A percentile compares a stretch with the other conserved stretches of the same genome.
Conservation (phyloP, 176 grass and related monocot genomes). For the Avena sativa region DNA sequence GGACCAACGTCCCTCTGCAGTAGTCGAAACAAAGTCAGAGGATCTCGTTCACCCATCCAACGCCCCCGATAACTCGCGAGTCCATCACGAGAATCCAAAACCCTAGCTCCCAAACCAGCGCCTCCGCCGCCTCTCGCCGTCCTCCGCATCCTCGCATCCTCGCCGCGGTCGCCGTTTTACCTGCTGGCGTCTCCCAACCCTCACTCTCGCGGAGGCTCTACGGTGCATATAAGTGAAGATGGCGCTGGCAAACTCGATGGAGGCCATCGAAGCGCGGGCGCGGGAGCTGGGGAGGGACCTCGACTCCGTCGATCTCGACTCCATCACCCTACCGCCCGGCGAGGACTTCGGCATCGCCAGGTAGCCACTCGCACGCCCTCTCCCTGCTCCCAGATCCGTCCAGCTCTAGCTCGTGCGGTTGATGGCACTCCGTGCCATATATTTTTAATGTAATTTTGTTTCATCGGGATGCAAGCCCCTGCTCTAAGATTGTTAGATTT, state of each 20-base stretch:
- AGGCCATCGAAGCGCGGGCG: constrained; percentile 64
- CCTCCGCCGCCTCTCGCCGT: not conserved
- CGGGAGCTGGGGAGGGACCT: constrained; percentile 59
- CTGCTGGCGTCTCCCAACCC: not conserved
- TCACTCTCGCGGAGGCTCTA: not conserved
- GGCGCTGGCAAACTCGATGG: constrained; percentile 59
- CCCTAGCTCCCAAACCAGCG: constrained; percentile 1
- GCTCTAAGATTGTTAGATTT: constrained; percentile 1
- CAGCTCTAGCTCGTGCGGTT: not conserved
- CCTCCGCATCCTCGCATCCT: not conserved
- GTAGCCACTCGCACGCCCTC: constrained; percentile 23
- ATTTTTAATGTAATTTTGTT: not conserved
- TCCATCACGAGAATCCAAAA: not conserved
- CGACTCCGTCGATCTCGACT: constrained; percentile 64
- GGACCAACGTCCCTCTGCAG: too few species aligned
- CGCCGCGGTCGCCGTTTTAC: not conserved
- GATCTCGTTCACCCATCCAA: not conserved
- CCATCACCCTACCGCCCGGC: constrained; percentile 64
- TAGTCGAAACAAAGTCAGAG: too few species aligned
- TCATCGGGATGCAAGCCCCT: constrained; percentile 2
- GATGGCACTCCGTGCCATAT: not conserved
- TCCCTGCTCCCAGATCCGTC: not conserved
- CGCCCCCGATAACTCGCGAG: not conserved
- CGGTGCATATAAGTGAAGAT: constrained; percentile 53
- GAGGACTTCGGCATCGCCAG: constrained; percentile 81